Base-by-base conservation (phyloP, 2,329 filamentous ascomycete species). In the Eutypa lata region DNA sequence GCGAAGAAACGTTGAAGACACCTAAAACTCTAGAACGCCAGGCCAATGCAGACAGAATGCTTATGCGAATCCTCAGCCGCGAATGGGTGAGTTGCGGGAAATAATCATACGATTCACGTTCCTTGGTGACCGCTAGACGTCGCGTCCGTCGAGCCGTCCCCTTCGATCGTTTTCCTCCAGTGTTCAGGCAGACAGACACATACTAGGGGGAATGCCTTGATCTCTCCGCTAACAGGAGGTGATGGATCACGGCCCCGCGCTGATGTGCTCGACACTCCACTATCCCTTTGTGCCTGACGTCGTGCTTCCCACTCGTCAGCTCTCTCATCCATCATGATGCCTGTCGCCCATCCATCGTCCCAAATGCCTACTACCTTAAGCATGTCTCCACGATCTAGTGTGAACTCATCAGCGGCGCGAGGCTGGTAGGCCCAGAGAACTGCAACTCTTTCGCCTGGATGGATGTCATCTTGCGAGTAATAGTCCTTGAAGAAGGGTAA, bases 321-420 rank as follows among this genome's bases (percentile, higher is more conserved):
- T 51, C 84, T 82, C 63, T 96, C 90, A 50, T 87, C 81, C 52
- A 96, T 76, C 67, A 95, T 80, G 51, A 97, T 82, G 63, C 94
- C 94, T 1, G 94, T 99, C 11, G 94, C 94, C 94, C 94, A 99
- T 46, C 94, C 94, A 69, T 99, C 94, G 65, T 99, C 94, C 94
- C 94, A 99, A 61, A 99, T 99, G 57, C 94, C 94, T 31, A 97
- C 88, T 14, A 99, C 87, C 75, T 97, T 97, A 65, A 99, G 81
- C 92, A 99, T 97, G 68, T 99, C 94, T 50, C 94, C 94, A 53
- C 94, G 86, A 65, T 97, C 94, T 37, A 99, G 78, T 38, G 90
- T 80, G 66, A 97, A 97, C 68, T 99, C 94, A 65, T 99, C 94
- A 28, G 86, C 84, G 4, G 94, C 94, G 33, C 94, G 89, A 33